Percentiles rank a stretch among this genome's conserved stretches.
phyloP scores from a whole-genome alignment of 805 yeast species.

The Kregervanrija delftensis region DNA sequence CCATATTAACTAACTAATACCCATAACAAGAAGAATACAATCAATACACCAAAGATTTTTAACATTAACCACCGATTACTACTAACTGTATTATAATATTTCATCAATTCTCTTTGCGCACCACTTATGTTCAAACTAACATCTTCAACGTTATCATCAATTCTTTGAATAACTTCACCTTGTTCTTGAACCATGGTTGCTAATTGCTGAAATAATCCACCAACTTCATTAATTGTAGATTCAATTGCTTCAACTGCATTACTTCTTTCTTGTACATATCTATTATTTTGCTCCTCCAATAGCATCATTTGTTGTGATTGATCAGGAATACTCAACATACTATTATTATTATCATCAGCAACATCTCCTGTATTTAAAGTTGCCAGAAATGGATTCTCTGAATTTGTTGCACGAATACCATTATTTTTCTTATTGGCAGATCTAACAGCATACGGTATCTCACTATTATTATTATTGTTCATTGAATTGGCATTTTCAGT shows the following conservation, averaged over 20 bases:
- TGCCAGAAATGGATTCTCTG: constrained; percentile 33
- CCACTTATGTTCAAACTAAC: constrained; percentile 83
- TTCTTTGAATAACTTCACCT: constrained; percentile 91
- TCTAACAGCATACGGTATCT: constrained; percentile 24
- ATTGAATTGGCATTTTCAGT: constrained; percentile 3
- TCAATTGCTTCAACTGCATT: constrained; percentile 94
- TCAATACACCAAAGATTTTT: constrained; percentile 81
- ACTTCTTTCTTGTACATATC: constrained; percentile 76
- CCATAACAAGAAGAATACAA: constrained; percentile 72
- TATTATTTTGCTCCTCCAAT: constrained; percentile 75
- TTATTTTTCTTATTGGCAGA: constrained; percentile 2
- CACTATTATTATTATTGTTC: background rate
- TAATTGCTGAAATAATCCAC: constrained; percentile 85
- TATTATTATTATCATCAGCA: constrained; percentile 34
- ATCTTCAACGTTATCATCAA: constrained; percentile 92
- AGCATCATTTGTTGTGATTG: constrained; percentile 78
- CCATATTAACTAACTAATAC: constrained; percentile 54
- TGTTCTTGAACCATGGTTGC: constrained; percentile 98
- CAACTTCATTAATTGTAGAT: constrained; percentile 94
- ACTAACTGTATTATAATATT: constrained; percentile 80
- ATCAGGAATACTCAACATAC: constrained; percentile 66
- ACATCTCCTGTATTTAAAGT: constrained; percentile 10
- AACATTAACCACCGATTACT: constrained; percentile 90
- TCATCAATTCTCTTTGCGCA: constrained; percentile 88
- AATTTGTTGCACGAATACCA: constrained; percentile 2